A percentile compares a stretch with the other conserved stretches of the same genome.
Conservation (phyloP, 2,329 filamentous ascomycete species). For the Zopfia rhizophila region DNA sequence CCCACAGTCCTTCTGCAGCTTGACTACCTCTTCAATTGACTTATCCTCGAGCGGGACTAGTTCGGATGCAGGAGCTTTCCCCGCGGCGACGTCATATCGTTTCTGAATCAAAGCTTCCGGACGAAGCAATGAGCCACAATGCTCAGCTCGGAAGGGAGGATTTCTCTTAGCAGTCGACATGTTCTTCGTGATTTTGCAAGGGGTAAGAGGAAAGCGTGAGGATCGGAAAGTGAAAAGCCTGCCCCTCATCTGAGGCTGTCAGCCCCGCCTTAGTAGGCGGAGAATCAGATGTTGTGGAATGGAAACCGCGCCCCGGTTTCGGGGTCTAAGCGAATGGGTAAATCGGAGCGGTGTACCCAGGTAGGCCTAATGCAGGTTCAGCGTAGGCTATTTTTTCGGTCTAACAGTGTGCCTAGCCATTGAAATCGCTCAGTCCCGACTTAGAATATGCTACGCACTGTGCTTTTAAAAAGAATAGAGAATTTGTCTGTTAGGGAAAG, state of each 20-base stretch:
- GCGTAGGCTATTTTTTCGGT: too few relatives aligned
- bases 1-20: slow-evolving; percentile 71
- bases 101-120: slow-evolving; percentile 70
- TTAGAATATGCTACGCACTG: too few relatives aligned
- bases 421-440: too few relatives aligned
- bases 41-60: slow-evolving; percentile 71
- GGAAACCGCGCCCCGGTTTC: slow-evolving; percentile 11
- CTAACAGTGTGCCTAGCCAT: too few relatives aligned
- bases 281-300: too few relatives aligned
- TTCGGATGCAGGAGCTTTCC: slow-evolving; percentile 59
- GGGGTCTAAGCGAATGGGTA: slow-evolving; percentile 21
- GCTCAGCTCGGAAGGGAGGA: slow-evolving; percentile 76
- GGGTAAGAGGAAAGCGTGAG: slow-evolving; percentile 5
- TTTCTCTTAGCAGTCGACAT: slow-evolving; percentile 46
- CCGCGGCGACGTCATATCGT: slow-evolving; percentile 61
- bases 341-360: slow-evolving; percentile 17
- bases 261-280: slow-evolving; percentile 32
- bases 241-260: slow-evolving; percentile 25
- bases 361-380: slow-evolving; percentile 10
- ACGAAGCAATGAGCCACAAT: slow-evolving; percentile 76
- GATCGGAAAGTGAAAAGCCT: slow-evolving; percentile 13
- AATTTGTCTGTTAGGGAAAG: too few relatives aligned
- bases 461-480: too few relatives aligned
- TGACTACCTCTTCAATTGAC: slow-evolving; percentile 72
- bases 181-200: slow-evolving; percentile 40